These are phyloP conservation scores for Coemansia sp. DNA, from an alignment of 192 early-diverging fungal species.

Conservation along the genomic window DNA sequence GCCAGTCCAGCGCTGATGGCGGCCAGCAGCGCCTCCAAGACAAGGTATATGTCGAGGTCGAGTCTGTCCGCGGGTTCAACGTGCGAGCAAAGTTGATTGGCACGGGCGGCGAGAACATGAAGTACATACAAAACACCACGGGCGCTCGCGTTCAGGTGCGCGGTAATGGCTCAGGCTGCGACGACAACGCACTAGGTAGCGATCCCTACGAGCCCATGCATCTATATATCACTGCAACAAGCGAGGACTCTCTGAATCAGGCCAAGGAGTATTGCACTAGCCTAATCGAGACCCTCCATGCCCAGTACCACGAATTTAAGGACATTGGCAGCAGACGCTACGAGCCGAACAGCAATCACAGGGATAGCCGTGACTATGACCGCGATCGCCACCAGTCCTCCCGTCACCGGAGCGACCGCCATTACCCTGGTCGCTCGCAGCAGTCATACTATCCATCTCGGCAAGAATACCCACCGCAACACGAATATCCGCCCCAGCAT, in stretches of 20 bases:
- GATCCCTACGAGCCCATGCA: conserved; percentile 82
- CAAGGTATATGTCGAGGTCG: conserved; percentile 77
- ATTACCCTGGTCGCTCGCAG: conserved; percentile 14
- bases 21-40: conserved; percentile 43
- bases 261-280: conserved; percentile 75
- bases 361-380: conserved; percentile 10
- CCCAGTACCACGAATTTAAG: conserved; percentile 67
- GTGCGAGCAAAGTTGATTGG: conserved; percentile 88
- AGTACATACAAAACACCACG: conserved; percentile 85
- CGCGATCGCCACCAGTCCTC: conserved; percentile 9
- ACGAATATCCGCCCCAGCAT: conserved; percentile 8
- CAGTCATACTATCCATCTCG: conserved; percentile 11
- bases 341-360: conserved; percentile 12
- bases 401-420: not conserved
- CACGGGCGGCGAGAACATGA: conserved; percentile 75
- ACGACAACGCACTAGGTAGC: conserved; percentile 62
- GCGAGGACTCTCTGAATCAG: conserved; percentile 67
- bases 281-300: conserved; percentile 77
- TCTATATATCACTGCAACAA: conserved; percentile 72
- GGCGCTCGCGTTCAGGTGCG: conserved; percentile 78
- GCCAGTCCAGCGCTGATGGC: conserved; percentile 13
- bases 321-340: conserved; percentile 25
- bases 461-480: not conserved
- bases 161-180: conserved; percentile 82
- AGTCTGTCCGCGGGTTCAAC: conserved; percentile 76